These are phyloP conservation scores for Podaxis mareebaensis DNA, from an alignment of 768 basidiomycete species.

Conservation along the genomic window DNA sequence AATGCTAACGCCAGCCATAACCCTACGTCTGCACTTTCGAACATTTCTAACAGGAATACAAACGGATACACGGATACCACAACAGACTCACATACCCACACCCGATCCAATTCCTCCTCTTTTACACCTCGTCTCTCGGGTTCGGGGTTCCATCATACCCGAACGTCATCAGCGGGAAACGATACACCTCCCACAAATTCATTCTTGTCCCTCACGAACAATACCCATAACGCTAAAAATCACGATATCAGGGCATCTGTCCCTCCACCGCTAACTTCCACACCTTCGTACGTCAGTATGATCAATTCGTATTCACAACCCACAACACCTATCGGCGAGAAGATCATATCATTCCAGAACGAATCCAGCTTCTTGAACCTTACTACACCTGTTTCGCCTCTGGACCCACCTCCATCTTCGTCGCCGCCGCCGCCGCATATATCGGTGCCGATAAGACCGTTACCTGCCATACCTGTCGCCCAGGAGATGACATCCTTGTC, in stretches of 20 bases:
- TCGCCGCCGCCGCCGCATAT: constrained; percentile 13
- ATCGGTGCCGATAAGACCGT: constrained; percentile 16
- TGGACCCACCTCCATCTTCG: constrained; percentile 30
- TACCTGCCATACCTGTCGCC: constrained; percentile 17
- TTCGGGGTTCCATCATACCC: constrained; percentile 10
- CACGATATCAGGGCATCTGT: constrained; percentile 12
- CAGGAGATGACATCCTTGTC: constrained; percentile 45
- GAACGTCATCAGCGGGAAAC: constrained; percentile 1
- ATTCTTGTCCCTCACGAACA: constrained; percentile 7
- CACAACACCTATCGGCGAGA: constrained; percentile 64
- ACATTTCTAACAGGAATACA: not conserved
- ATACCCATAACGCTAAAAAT: constrained; percentile 15
- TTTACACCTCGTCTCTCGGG: constrained; percentile 14
- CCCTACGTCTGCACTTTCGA: not conserved
- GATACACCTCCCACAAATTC: not conserved
- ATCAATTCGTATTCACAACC: constrained; percentile 29
- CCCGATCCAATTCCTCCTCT: constrained; percentile 20
- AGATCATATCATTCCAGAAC: constrained; percentile 49
- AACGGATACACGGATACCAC: constrained; percentile 16
- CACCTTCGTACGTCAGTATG: constrained; percentile 16
- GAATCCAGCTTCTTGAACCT: constrained; percentile 66
- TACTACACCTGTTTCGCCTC: constrained; percentile 44
- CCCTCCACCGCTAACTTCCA: constrained; percentile 14
- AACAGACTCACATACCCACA: constrained; percentile 27
- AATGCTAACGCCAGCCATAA: constrained; percentile 23